Percentiles rank a stretch among this genome's conserved stretches.
Evolutionary conservation across 768 basidiomycete species (phyloP).

Genomic region (Sporobolomyces phaffii): DNA sequence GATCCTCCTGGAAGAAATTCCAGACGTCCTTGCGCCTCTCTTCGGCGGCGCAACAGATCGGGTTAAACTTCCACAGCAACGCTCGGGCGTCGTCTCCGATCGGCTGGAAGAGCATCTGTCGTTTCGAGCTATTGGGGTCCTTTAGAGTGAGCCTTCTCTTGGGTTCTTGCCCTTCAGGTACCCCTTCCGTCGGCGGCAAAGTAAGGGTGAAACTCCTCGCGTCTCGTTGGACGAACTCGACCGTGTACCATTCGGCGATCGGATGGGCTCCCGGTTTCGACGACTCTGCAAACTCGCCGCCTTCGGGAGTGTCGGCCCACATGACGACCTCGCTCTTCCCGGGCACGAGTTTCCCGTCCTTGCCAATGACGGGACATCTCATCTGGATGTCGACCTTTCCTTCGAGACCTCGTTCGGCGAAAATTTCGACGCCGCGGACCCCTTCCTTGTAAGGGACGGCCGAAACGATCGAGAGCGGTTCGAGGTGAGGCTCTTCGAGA

Average conservation of each 20-base stretch:
- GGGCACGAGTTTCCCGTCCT: constrained; percentile 24
- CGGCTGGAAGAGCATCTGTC: constrained; percentile 34
- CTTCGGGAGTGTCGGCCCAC: constrained; percentile 33
- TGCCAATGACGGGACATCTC: constrained; percentile 30
- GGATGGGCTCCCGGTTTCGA: constrained; percentile 16
- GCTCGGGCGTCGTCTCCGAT: constrained; percentile 36
- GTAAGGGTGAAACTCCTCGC: constrained; percentile 38
- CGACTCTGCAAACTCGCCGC: constrained; percentile 32
- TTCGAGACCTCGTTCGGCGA: constrained; percentile 37
- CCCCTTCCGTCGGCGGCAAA: constrained; percentile 37
- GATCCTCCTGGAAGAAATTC: constrained; percentile 41
- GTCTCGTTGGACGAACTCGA: constrained; percentile 38
- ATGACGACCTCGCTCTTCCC: constrained; percentile 33
- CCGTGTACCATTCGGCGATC: constrained; percentile 38
- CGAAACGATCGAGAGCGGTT: constrained; percentile 28
- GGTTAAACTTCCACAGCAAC: constrained; percentile 40
- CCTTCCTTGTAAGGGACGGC: constrained; percentile 39
- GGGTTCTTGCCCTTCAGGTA: constrained; percentile 37
- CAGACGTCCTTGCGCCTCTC: constrained; percentile 31
- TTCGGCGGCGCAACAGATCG: constrained; percentile 34
- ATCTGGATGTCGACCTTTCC: constrained; percentile 40
- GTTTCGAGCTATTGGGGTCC: constrained; percentile 12
- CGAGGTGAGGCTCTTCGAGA: constrained; percentile 21
- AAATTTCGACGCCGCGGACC: constrained; percentile 36
- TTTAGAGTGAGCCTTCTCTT: constrained; percentile 35